Evolutionary conservation across 106 monocot species (phyloP), one percentile per base, ranked within the genome.

Genomic region (Alisma plantagoaquatica): DNA sequence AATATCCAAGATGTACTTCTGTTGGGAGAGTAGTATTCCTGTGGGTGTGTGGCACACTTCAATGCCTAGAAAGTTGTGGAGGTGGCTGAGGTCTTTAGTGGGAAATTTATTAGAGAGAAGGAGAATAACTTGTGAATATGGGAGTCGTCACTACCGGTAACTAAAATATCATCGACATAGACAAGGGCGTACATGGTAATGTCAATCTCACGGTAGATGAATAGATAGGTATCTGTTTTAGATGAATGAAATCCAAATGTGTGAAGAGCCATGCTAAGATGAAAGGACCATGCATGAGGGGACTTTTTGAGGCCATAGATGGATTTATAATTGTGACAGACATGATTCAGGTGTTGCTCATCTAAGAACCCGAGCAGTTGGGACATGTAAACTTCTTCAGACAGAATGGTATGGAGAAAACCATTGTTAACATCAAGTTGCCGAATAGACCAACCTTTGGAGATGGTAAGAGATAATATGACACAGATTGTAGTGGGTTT

Each of bases 301-400:
- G 31, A 15, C 14, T 61, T 4, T 31, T 61, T 61, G 2, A 61
- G 6, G 5, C 30, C 61, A 61, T 23, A 61, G 1, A 61, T 0
- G 11, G 61, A 60, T 9, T 49, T 31, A 2, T 49, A 4, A 1
- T 31, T 15, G 0, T 14, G 29, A 12, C 61, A 49, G 19, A 61
- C 47, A 32, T 61, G 48, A 15, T 29, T 29, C 1, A 26, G 2
- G 29, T 20, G 27, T 18, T 0, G 1, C 1, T 17, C 31, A 49
- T 61, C 30, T 9, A 3, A 29, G 22, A 48, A 49, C 1, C 61
- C 48, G 6, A 3, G 46, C 17, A 48, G 61, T 48, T 61, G 61
- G 1, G 17, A 7, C 46, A 61, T 49, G 20, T 48, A 48, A 3
- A 60, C 42, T 6, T 28, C 16, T 29, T 60, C 27, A 18, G 11